Base-by-base conservation (phyloP, 2,329 filamentous ascomycete genomes). In the Xylaria multiplex region DNA sequence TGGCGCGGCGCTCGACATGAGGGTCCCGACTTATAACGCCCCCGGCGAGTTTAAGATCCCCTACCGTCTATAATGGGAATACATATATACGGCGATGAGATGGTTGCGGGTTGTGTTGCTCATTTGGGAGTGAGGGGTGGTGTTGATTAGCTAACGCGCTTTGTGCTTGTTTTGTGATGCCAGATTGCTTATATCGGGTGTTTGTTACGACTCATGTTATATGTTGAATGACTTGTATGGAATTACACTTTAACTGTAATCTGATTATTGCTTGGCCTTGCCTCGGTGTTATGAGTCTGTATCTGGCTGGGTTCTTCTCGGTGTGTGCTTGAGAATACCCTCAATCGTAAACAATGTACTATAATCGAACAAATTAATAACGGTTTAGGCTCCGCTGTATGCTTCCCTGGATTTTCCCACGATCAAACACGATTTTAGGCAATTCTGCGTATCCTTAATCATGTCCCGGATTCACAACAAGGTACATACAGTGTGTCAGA, bases 1-100 rank as follows among this genome's bases (percentile, higher is more conserved):
- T 42, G 91, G 91, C 35, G 82, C 83, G 35, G 91, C 89, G 9
- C 81, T 95, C 68, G 89, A 93, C 48, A 95, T 95, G 92, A 91
- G 88, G 79, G 90, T 90, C 3, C 88, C 88, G 1, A 83, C 81
- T 9, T 90, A 90, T 74, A 79, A 89, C 66, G 87, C 85, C 0
- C 87, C 84, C 0, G 84, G 83, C 5, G 84, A 86, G 71, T 57
- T 78, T 7, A 69, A 72, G 3, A 74, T 84, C 22, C 70, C 75
- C 1, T 78, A 74, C 68, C 82, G 83, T 54, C 73, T 85, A 43
- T 85, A 76, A 60, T 1, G 32, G n/a, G 27, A 2, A 32, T 32
- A 32, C 42, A 24, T 24, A n/a, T 19, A 14, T 3, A 16, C 30
- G 40, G 24, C 16, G 43, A 30, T 13, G n/a, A 35, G 6, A 14